Conservation (phyloP, 805 yeast genomes). For the Pichia ethanolica region DNA sequence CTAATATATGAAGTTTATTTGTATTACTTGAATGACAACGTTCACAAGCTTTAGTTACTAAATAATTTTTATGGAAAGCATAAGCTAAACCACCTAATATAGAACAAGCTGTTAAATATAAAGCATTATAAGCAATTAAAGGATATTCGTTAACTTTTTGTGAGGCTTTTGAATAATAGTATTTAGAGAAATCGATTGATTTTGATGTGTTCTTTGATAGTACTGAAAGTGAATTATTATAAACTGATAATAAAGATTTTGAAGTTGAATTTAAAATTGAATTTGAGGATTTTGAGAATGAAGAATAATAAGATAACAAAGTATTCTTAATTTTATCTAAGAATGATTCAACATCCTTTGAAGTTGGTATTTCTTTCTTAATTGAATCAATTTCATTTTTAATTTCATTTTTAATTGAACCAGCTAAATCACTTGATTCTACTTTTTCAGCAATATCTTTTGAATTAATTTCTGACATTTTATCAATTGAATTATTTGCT, state of each 20-base stretch:
- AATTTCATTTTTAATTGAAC: background rate
- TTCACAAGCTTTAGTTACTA: constrained; percentile 3
- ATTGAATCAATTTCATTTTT: background rate
- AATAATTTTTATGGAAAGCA: constrained; percentile 4
- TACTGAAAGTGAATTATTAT: background rate
- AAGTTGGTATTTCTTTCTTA: background rate
- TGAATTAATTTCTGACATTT: background rate
- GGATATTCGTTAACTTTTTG: constrained; percentile 4
- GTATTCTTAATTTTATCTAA: background rate
- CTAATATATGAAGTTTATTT: constrained; percentile 3
- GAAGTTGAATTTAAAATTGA: background rate
- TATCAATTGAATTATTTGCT: background rate
- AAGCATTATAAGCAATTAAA: constrained; percentile 6
- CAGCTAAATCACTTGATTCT: no score
- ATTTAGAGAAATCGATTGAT: background rate
- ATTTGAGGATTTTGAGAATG: background rate
- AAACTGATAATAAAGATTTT: background rate
- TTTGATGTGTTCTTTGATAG: background rate
- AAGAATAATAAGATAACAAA: background rate
- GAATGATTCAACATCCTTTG: background rate
- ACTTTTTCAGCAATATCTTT: background rate
- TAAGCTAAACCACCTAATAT: constrained; percentile 4
- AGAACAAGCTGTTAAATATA: constrained; percentile 5
- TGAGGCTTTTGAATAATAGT: background rate
- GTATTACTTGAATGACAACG: background rate